Base-by-base conservation (phyloP, 805 yeast species). In the Candida maesae region DNA sequence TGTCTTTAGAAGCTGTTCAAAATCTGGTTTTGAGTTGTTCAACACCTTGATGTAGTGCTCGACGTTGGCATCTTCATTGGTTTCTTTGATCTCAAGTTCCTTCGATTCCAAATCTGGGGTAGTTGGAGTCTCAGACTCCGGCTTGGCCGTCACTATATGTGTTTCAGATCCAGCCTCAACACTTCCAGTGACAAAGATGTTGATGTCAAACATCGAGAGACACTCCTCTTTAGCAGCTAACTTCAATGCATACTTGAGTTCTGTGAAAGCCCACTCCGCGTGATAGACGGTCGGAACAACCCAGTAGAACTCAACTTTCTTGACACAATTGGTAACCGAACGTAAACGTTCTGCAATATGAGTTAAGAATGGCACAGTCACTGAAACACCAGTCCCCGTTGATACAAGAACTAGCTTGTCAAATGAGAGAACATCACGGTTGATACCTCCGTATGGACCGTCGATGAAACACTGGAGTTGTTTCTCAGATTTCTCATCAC, bases 391-490 rank as follows among this genome's bases (percentile, higher is more conserved):
- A 34, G 74, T 66, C 4, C 83, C 83, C 1, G 76, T 60, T 17
- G 75, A 59, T 2, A 74, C 15, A 18, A 76, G 50, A 9, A 63
- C 52, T 7, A 72, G 56, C 33, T 68, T 65, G 33, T 71, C 72
- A 51, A 77, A 77, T 1, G 73, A 56, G 16, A 65, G 47, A 6
- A 61, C 56, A 45, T 73, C 73, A 51, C 83, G 64, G 13, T 63
- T 49, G 35, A 70, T 49, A 1, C 81, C 81, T 14, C 83, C 81
- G 44, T 74, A 77, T 4, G 83, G 79, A 1, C 83, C 83, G 50
- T 77, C 82, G 15, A 74, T 53, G 42, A 46, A 68, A 1, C 73
- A 71, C 25, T 59, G 60, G 37, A 57, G 29, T 0, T 61, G 46
- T 13, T 52, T 47, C 10, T 51, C 37, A 0, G 55, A 46, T 17